Evolutionary conservation across 73 alveolate species (phyloP), one percentile per base, ranked within the genome.

Genomic region (Blepharisma stoltei): DNA sequence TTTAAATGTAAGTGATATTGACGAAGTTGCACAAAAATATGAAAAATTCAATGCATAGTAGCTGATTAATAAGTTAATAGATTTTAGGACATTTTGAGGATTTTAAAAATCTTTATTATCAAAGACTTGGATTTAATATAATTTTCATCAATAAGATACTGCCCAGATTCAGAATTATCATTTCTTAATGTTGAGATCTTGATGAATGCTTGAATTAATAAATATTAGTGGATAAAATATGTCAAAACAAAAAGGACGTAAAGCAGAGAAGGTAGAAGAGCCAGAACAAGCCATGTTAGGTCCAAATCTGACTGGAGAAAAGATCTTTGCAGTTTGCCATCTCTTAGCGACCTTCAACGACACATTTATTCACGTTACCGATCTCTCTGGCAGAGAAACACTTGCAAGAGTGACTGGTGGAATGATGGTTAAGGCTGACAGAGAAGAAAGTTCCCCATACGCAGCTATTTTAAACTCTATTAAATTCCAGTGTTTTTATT

Each of bases 361-460:
- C 85, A 93, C 98, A 68, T 97, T 97, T 91, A 95, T 97, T 70
- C 99, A 97, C 78, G 99, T 97, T 69, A 97, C 99, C 53, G 99
- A 97, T 81, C 93, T 93, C 78, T 90, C 99, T 32, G 99, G 99
- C 0, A 83, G 99, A 83, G 99, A 97, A 86, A 97, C 99, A 80
- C 89, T 96, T 86, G 95, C 93, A 80, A 94, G 99, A 78, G 95
- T 97, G 78, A 95, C 99, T 38, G 99, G 99, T 44, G 99, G 99
- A 76, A 97, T 97, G 99, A 97, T 95, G 93, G 79, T 69, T 7
- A 93, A 93, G 87, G 98, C 99, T 54, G 99, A 97, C 89, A 95
- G 99, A 88, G 99, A 97, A 77, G 99, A 97, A 87, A 90, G 98
- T 43, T 96, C 99, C 55, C 99, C 99, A 43, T 97, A 97, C 80